Evolutionary conservation across 208 protist genomes (phyloP).

Genomic region (Leishmania lainsoni): DNA sequence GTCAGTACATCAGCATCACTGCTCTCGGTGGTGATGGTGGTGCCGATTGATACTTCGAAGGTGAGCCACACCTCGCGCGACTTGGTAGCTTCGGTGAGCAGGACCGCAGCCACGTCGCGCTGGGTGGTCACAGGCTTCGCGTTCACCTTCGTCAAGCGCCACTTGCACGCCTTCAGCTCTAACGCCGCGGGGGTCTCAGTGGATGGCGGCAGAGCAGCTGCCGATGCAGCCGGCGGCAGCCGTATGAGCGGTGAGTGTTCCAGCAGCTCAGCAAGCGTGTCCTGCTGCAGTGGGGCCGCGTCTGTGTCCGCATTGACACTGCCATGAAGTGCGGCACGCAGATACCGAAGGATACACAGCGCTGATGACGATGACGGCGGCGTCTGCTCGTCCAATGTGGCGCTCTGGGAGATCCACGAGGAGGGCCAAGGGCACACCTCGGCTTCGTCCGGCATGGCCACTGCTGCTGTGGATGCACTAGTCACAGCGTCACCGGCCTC

Average conservation of each 20-base stretch:
- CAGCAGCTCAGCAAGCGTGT: constrained; percentile 5
- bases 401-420: constrained; percentile 26
- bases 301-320: neutral
- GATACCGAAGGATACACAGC: neutral
- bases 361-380: neutral
- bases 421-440: constrained; percentile 21
- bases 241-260: constrained; percentile 7
- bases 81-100: constrained; percentile 24
- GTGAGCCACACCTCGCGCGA: constrained; percentile 34
- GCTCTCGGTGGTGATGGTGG: neutral
- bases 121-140: constrained; percentile 17
- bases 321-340: neutral
- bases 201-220: constrained; percentile 13
- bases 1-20: neutral
- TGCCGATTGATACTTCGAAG: constrained; percentile 14
- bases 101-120: constrained; percentile 31
- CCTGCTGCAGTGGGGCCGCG: neutral
- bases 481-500: neutral
- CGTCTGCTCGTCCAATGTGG: neutral
- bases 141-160: constrained; percentile 30
- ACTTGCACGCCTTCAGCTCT: constrained; percentile 13
- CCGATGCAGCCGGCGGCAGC: constrained; percentile 2
- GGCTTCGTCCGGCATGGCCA: neutral
- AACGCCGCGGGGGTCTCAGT: neutral
- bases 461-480: neutral